phyloP scores from a whole-genome alignment of 2,329 filamentous ascomycete genomes.

The Hymenoscyphus linearis region DNA sequence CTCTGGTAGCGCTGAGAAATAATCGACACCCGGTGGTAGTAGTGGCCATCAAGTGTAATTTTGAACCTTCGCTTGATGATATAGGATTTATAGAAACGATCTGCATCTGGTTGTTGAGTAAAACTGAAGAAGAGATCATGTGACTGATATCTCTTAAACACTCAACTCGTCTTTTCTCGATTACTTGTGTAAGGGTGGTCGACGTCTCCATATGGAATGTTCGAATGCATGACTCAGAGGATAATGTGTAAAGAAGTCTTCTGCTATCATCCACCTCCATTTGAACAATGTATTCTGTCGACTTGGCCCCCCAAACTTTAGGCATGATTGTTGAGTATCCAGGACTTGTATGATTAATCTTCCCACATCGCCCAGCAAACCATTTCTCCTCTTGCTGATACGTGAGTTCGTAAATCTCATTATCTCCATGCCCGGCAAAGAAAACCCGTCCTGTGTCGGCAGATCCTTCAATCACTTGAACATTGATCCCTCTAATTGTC shows the following conservation, averaged over 20 bases:
- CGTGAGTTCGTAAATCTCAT: constrained; percentile 87
- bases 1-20: constrained; percentile 81
- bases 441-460: constrained; percentile 82
- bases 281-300: constrained; percentile 63
- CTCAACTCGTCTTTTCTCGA: constrained; percentile 55
- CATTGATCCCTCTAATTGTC: constrained; percentile 68
- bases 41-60: constrained; percentile 83
- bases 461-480: constrained; percentile 75
- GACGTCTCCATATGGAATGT: constrained; percentile 79
- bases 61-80: constrained; percentile 69
- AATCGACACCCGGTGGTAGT: constrained; percentile 88
- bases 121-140: constrained; percentile 68
- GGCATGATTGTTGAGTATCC: constrained; percentile 64
- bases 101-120: constrained; percentile 63
- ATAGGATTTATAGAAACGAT: constrained; percentile 87
- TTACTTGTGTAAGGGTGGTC: constrained; percentile 56
- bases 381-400: constrained; percentile 97
- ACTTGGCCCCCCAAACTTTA: constrained; percentile 44
- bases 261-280: constrained; percentile 86
- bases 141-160: constrained; percentile 74
- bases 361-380: constrained; percentile 85
- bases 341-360: constrained; percentile 79
- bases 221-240: constrained; percentile 79
- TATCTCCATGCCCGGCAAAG: constrained; percentile 74
- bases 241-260: constrained; percentile 86